Base-by-base conservation (phyloP, 176 grass and related monocot genomes). In the Triticum timopheevii region DNA sequence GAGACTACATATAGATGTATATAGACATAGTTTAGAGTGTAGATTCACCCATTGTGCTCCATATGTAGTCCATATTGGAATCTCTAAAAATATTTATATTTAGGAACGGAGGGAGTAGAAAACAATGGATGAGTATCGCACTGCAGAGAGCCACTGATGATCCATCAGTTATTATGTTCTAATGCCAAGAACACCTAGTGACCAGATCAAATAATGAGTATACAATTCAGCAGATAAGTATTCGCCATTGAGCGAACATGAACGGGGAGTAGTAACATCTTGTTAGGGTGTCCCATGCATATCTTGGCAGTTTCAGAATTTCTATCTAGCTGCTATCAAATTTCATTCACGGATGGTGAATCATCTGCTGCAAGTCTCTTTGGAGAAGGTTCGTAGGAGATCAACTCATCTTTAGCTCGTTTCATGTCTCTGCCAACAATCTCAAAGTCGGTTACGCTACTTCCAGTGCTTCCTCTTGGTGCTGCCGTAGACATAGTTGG, bases 391-490 rank as follows among this genome's bases (percentile, higher is more conserved):
- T 94, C 85, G 4, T 52, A 82, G 31, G 52, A 13, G 56, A 89
- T 86, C 2, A 82, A 86, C 76, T 84, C 83, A 22, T 87, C 79
- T n/a, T 61, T 89, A 80, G 90, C 94, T 69, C 92, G 84, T 63
- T 96, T 98, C 16, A 96, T 77, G 4, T 94, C 94, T 93, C 92
- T 93, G 24, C 97, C 92, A 31, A 99, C 92, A 30, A 98, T 88
- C 62, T 92, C 96, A 10, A 95, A 80, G 79, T 95, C 89, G 36
- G 86, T 92, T 22, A 94, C 86, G 34, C 81, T 91, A 54, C 93
- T 89, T 87, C 61, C 84, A 20, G 82, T 82, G 69, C 93, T 92
- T 82, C 74, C 82, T 1, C 80, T 84, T 78, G 85, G 68, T 65
- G 83, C 90, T 85, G 87, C 76, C 45, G 20, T 95, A 56, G 90